Conservation (phyloP, 768 basidiomycete species). For the Suillus hirtellus region DNA sequence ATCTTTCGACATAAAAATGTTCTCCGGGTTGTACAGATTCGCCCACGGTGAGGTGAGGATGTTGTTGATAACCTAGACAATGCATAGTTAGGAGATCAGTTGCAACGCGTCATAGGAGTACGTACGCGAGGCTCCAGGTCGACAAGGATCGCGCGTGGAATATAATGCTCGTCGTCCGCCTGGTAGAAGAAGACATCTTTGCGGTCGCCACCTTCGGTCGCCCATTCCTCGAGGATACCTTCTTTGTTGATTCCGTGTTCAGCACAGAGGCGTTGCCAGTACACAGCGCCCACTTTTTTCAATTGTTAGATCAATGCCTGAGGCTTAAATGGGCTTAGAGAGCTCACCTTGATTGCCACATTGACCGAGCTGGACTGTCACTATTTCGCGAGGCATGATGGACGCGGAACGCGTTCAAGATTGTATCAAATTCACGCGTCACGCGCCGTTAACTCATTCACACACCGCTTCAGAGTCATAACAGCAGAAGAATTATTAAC, state of each 20-base stretch:
- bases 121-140: conserved; percentile 94
- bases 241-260: conserved; percentile 98
- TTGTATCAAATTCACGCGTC: conserved; percentile 15
- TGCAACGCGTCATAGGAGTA: conserved; percentile 17
- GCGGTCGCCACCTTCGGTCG: conserved; percentile 90
- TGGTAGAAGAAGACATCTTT: conserved; percentile 99
- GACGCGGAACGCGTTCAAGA: conserved; percentile 20
- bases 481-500: conserved; percentile 19
- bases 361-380: conserved; percentile 85
- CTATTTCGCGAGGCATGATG: conserved; percentile 79
- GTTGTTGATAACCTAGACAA: conserved; percentile 86
- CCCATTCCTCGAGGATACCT: conserved; percentile 96
- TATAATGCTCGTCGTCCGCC: conserved; percentile 99
- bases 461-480: neutral
- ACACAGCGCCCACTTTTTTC: conserved; percentile 87
- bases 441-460: neutral
- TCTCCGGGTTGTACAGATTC: conserved; percentile 93
- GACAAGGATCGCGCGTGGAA: conserved; percentile 93
- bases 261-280: conserved; percentile 97
- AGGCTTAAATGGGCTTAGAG: conserved; percentile 14
- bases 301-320: conserved; percentile 11
- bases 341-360: conserved; percentile 87
- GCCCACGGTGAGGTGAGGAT: conserved; percentile 88
- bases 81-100: neutral
- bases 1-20: conserved; percentile 93